Evolutionary conservation across 2,329 filamentous ascomycete species (phyloP).

Genomic region (Ascochyta clinopodiicola): DNA sequence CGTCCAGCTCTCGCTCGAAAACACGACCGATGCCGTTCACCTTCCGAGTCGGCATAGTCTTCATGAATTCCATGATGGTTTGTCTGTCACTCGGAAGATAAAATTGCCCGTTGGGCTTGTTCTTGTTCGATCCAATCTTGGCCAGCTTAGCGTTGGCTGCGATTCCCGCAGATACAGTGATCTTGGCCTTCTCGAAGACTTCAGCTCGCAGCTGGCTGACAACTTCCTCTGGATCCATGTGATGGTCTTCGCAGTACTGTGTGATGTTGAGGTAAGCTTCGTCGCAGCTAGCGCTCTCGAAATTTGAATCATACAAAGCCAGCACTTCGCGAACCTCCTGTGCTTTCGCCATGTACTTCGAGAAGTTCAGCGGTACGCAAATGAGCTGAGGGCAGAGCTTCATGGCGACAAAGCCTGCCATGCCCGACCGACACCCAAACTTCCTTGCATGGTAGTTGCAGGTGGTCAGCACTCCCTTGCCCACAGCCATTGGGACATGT

Average conservation of each 20-base stretch:
- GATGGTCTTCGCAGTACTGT: conserved; percentile 73
- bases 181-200: conserved; percentile 75
- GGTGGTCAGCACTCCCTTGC: conserved; percentile 72
- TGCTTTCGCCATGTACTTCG: conserved; percentile 90
- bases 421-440: conserved; percentile 90
- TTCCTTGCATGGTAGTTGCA: conserved; percentile 90
- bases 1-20: conserved; percentile 86
- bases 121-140: conserved; percentile 94
- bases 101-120: conserved; percentile 96
- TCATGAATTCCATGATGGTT: conserved; percentile 86
- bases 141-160: conserved; percentile 91
- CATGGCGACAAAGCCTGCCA: conserved; percentile 95
- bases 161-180: conserved; percentile 94
- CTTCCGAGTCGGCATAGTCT: conserved; percentile 80
- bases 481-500: conserved; percentile 88
- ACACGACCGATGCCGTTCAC: conserved; percentile 96
- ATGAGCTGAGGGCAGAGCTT: conserved; percentile 90
- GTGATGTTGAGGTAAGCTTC: conserved; percentile 98
- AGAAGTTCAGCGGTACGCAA: conserved; percentile 82
- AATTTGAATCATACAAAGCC: conserved; percentile 85
- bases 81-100: conserved; percentile 73
- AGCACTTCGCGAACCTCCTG: conserved; percentile 84
- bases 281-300: conserved; percentile 93
- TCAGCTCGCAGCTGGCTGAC: conserved; percentile 80
- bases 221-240: conserved; percentile 72